Evolutionary conservation across 768 basidiomycete genomes (phyloP).

Genomic region (Trametes punicea): DNA sequence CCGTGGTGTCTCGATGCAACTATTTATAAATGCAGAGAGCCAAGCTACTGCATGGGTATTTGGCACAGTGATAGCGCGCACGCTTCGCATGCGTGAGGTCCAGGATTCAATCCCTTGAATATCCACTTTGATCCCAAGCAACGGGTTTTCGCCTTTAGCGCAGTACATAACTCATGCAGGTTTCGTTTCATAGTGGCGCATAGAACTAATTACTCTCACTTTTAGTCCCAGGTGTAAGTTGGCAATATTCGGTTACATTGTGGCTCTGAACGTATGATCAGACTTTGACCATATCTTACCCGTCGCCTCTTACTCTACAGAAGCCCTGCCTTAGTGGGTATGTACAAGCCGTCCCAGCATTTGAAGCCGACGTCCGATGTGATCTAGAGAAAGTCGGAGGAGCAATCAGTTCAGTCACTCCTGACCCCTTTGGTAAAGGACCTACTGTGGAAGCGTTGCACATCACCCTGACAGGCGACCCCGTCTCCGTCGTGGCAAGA

Average conservation of each 20-base stretch:
- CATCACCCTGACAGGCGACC: conserved; percentile 45
- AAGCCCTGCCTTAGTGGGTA: conserved; percentile 36
- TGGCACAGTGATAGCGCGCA: conserved; percentile 15
- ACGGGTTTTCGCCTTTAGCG: no score
- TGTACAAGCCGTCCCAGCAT: conserved; percentile 46
- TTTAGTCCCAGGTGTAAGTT: no score
- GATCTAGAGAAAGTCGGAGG: conserved; percentile 29
- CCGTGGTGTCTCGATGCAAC: not conserved
- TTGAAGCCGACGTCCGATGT: conserved; percentile 47
- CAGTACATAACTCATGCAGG: no score
- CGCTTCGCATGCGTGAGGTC: conserved; percentile 15
- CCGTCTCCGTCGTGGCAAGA: conserved; percentile 43
- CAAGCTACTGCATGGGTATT: not conserved
- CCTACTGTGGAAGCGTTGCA: conserved; percentile 51
- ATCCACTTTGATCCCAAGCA: not conserved
- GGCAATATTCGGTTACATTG: no score
- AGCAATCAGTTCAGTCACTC: not conserved
- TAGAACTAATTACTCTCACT: no score
- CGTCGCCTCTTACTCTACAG: not conserved
- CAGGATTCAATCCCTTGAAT: conserved; percentile 15
- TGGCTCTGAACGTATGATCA: no score
- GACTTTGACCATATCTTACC: no score
- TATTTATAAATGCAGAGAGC: not conserved
- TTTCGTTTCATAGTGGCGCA: no score
- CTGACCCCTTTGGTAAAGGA: not conserved